Base-by-base conservation (phyloP, 2,329 filamentous ascomycete species). In the Bertia moriformis region DNA sequence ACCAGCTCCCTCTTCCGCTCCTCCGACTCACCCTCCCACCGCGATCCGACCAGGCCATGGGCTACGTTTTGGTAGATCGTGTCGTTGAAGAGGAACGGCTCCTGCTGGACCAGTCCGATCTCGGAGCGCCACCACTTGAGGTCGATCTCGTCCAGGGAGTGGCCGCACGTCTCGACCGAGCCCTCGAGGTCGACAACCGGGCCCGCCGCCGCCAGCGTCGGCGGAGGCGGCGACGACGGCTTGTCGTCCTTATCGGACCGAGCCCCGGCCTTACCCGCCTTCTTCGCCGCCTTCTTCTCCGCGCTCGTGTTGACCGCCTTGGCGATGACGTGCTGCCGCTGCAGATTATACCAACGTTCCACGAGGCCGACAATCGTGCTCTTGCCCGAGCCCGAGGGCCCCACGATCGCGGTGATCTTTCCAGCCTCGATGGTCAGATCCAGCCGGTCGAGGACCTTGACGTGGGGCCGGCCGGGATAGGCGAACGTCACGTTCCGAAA, bases 81-180 rank as follows among this genome's bases (percentile, higher is more conserved):
- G 5, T 66, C 61, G 38, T 69, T 69, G 47, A 74, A 74, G 0
- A 73, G 54, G 38, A 69, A 65, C 0, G 69, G 67, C 38, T 74
- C 69, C 46, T 74, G 70, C 38, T 71, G 67, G 2, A 74, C 70
- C 3, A 70, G 50, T 1, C 63, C 63, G 38, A 68, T 63, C 41
- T 65, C 60, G 7, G 56, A 55, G 37, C 65, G 52, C 55, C 58
- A 65, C 62, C 62, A 63, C 38, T 58, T 57, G 19, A 60, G 40
- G 4, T 50, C 41, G 10, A 48, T 39, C 14, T 48, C 45, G n/a
- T 47, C 42, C 5, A 49, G 19, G 18, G 42, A 37, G 4, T 43
- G 44, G 14, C 40, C 44, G 19, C 46, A 13, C 12, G 32, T 18
- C 12, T 35, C 12, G 32, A 35, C 15, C 7, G 12, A 7, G 12